phyloP scores from a whole-genome alignment of 192 early-diverging fungal genomes.

The Mortierella claussenii region DNA sequence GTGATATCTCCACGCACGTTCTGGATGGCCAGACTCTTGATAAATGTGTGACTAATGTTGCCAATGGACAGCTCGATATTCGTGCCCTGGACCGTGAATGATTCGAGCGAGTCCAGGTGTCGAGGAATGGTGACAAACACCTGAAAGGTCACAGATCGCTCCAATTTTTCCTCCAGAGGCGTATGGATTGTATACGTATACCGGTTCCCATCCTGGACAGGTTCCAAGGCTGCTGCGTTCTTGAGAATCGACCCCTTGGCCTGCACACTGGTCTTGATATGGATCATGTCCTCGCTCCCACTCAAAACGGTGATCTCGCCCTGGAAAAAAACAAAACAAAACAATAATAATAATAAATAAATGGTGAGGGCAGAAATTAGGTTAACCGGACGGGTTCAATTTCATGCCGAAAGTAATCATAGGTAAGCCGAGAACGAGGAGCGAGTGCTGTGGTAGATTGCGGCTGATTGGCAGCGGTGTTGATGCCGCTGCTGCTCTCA shows the following conservation, averaged over 20 bases:
- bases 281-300: conserved; percentile 47
- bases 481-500: too few relatives aligned
- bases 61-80: conserved; percentile 42
- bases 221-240: conserved; percentile 46
- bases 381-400: too few relatives aligned
- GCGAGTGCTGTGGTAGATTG: too few relatives aligned
- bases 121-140: conserved; percentile 44
- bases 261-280: conserved; percentile 43
- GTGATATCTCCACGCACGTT: conserved; percentile 34
- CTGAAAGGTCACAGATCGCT: conserved; percentile 29
- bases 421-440: too few relatives aligned
- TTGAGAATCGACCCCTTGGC: conserved; percentile 52
- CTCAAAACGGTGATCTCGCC: conserved; percentile 52
- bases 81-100: conserved; percentile 22
- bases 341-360: background rate
- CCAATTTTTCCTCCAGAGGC: conserved; percentile 24
- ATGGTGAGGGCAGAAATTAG: background rate
- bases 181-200: conserved; percentile 52
- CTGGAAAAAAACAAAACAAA: conserved; percentile 13
- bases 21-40: conserved; percentile 19
- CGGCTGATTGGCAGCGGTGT: too few relatives aligned
- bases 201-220: conserved; percentile 37
- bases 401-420: too few relatives aligned
- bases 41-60: conserved; percentile 47
- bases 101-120: conserved; percentile 32